phyloP scores from a whole-genome alignment of 495 filamentous ascomycete genomes.

The Neohortaea acidophila region DNA sequence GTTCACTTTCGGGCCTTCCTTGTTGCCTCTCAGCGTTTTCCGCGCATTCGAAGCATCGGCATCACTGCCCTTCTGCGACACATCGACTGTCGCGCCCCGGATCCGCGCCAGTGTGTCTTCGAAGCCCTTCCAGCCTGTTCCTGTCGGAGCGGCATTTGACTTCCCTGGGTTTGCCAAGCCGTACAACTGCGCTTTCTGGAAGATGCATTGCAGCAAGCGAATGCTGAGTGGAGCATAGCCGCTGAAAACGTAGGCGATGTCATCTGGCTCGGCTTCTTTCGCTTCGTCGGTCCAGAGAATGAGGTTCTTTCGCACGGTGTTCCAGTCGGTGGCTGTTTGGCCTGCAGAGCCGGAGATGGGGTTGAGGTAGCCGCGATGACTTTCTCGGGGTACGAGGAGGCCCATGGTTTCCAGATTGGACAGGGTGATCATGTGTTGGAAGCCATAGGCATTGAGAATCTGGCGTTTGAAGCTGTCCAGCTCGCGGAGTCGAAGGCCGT shows the following conservation, averaged over 20 bases:
- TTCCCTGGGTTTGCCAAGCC: conserved; percentile 5
- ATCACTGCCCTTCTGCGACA: conserved; percentile 84
- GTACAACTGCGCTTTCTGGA: conserved; percentile 71
- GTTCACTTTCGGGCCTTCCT: conserved; percentile 52
- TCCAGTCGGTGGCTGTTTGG: conserved; percentile 73
- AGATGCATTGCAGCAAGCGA: conserved; percentile 82
- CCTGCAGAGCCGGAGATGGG: conserved; percentile 20
- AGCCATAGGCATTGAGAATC: conserved; percentile 83
- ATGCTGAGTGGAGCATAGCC: conserved; percentile 91
- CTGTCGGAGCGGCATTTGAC: neutral
- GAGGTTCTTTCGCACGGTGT: conserved; percentile 67
- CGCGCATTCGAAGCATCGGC: conserved; percentile 71
- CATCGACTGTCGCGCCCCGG: conserved; percentile 74
- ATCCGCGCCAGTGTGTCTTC: conserved; percentile 41
- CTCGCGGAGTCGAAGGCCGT: conserved; percentile 74
- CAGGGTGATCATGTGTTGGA: conserved; percentile 84
- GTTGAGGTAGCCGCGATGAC: conserved; percentile 15
- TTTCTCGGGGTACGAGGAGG: conserved; percentile 44
- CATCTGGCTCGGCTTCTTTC: conserved; percentile 88
- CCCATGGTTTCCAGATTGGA: conserved; percentile 77
- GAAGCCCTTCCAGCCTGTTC: conserved; percentile 15
- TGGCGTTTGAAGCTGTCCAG: conserved; percentile 77
- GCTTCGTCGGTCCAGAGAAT: conserved; percentile 91
- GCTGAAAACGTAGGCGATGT: conserved; percentile 93
- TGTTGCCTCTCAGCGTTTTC: conserved; percentile 53